Conservation (phyloP, 371 early-diverging fungal species). For the Lichtheimia ornata region DNA sequence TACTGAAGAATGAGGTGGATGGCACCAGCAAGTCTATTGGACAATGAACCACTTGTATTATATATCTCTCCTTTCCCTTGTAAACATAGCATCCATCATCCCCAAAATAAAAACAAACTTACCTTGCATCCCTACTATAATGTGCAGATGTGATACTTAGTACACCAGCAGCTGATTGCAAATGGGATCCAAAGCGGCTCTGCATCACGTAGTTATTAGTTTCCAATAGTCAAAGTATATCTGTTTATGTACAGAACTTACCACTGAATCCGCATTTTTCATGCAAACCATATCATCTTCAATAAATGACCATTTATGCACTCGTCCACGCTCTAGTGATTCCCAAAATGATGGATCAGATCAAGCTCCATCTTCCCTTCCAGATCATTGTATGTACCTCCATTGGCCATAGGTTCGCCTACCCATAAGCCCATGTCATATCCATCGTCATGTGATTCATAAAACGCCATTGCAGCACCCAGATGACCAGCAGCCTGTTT, state of each 20-base stretch:
- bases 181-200: slow-evolving; percentile 45
- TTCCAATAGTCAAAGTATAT: neutral
- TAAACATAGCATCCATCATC: neutral
- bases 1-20: slow-evolving; percentile 18
- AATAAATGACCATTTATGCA: slow-evolving; percentile 27
- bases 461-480: slow-evolving; percentile 35
- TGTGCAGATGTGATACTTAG: slow-evolving; percentile 39
- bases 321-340: slow-evolving; percentile 36
- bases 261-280: slow-evolving; percentile 19
- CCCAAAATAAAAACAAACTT: slow-evolving; percentile 8
- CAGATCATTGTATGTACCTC: slow-evolving; percentile 24
- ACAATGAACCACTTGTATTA: too few relatives aligned
- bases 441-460: slow-evolving; percentile 7
- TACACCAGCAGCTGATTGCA: slow-evolving; percentile 20
- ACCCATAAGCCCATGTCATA: slow-evolving; percentile 32
- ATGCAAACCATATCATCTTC: slow-evolving; percentile 21
- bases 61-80: neutral
- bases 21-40: slow-evolving; percentile 31
- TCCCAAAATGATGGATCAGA: too few relatives aligned
- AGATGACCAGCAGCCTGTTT: slow-evolving; percentile 45
- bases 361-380: neutral
- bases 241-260: slow-evolving; percentile 7
- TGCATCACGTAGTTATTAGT: slow-evolving; percentile 10
- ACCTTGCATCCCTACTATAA: slow-evolving; percentile 35
- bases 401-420: slow-evolving; percentile 49